Conservation (phyloP, 75 land plant genomes). For the Chamaecyparis obtusa region DNA sequence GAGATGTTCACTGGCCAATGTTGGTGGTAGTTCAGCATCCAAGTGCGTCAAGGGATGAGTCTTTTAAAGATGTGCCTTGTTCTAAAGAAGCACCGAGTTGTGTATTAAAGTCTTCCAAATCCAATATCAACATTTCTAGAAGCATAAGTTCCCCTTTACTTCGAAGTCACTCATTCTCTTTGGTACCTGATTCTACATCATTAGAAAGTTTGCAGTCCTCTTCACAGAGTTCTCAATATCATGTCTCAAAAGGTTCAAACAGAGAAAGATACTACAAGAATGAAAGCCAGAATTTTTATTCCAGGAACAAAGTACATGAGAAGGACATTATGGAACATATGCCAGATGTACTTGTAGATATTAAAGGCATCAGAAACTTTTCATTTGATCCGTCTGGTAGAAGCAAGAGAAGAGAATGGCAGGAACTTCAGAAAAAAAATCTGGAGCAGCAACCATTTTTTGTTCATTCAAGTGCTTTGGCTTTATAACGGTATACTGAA, state of each 20-base stretch:
- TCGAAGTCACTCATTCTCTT: slow-evolving; percentile 1
- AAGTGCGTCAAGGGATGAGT: slow-evolving; percentile 1
- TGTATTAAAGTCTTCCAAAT: not conserved
- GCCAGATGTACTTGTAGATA: not conserved
- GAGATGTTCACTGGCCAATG: slow-evolving; percentile 6
- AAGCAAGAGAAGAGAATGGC: not conserved
- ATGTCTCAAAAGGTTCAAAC: slow-evolving; percentile 3
- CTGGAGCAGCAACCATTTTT: not conserved
- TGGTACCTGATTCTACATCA: not conserved
- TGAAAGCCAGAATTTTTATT: not conserved
- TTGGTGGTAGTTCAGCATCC: slow-evolving; percentile 10
- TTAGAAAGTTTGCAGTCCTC: not conserved
- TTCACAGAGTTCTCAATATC: not conserved
- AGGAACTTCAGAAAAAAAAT: not conserved
- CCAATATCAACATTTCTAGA: not conserved
- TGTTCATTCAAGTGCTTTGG: not conserved
- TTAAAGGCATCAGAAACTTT: not conserved
- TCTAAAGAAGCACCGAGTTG: not conserved
- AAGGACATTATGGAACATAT: not conserved
- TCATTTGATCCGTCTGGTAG: not conserved
- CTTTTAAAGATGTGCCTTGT: not conserved
- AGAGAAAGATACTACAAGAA: slow-evolving; percentile 1
- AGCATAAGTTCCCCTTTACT: not conserved
- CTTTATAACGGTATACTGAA: not conserved
- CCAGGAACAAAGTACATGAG: not conserved